A percentile compares a stretch with the other conserved stretches of the same genome.
Evolutionary conservation across 177 flowering plant genomes (phyloP).

Genomic region (Vitis hybrid): DNA sequence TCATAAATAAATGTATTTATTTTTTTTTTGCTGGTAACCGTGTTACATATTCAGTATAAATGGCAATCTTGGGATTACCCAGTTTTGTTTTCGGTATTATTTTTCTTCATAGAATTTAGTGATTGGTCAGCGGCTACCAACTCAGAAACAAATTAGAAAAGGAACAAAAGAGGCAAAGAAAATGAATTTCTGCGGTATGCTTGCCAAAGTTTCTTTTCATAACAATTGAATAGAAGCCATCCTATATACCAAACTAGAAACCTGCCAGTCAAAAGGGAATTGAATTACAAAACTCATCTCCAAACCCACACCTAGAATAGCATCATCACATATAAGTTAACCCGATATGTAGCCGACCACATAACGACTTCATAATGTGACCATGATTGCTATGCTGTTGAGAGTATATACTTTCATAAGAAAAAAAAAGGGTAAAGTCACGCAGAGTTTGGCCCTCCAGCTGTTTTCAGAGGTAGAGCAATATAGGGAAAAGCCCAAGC

Average conservation of each 20-base stretch:
- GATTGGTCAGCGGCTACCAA: neutral
- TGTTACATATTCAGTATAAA: too few species aligned
- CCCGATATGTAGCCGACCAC: too few species aligned
- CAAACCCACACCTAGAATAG: constrained; percentile 1
- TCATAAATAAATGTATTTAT: too few species aligned
- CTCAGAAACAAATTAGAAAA: neutral
- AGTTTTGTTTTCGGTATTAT: too few species aligned
- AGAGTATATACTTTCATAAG: neutral
- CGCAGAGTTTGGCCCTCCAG: neutral
- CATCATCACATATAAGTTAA: neutral
- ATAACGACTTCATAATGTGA: neutral
- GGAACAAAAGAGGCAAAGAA: neutral
- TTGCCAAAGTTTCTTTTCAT: neutral
- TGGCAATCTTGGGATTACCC: too few species aligned
- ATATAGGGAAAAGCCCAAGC: neutral
- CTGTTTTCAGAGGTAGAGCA: neutral
- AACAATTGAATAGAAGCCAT: neutral
- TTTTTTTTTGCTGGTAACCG: too few species aligned
- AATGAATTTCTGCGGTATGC: neutral
- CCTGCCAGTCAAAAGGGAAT: too few species aligned
- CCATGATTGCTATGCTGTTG: neutral
- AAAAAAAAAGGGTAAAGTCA: neutral
- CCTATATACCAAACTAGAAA: too few species aligned
- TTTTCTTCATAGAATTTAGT: too few species aligned
- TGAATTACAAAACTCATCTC: neutral